Evolutionary conservation across 2,329 filamentous ascomycete species (phyloP), one percentile per base, ranked within the genome.

Genomic region (Neocatenulostroma microsporum): DNA sequence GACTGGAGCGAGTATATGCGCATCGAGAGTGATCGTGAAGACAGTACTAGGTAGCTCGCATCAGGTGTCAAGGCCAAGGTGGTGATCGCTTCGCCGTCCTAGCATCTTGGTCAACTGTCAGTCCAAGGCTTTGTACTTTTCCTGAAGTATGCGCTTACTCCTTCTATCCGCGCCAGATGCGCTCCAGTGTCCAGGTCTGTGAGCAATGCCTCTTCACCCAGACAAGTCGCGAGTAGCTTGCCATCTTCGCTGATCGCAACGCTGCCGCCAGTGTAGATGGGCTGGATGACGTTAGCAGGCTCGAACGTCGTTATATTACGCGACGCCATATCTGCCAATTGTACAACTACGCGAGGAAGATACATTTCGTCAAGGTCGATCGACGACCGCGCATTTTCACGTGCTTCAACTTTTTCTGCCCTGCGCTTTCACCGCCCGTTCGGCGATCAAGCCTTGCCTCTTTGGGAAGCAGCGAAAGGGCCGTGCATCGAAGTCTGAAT

Each of bases 241-340:
- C 87, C 87, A 63, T 78, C 77, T 60, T 80, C 76, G 68, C 89
- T 86, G 43, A 96, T 74, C 20, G 85, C 79, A 41, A 94, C 79
- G 47, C 84, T 82, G 28, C 91, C 91, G 37, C 91, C 91, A 2
- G 89, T 94, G 58, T 91, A 95, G 33, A 96, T 89, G 14, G 91
- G 91, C 52, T 87, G 84, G 38, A 98, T 83, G 31, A 86, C 84
- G 54, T 82, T 78, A 47, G 74, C 74, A 40, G 82, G 76, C 56
- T 93, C 84, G 61, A 95, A 98, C 3, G 89, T 94, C 40, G 87
- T 95, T 70, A 87, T 93, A n/a, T n/a, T n/a, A n/a, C n/a, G n/a
- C n/a, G n/a, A n/a, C n/a, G n/a, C n/a, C 51, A 72, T 62, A 26
- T 66, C 67, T 43, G 72, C 62, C 60, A n/a, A n/a, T n/a, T n/a